Evolutionary conservation across 1,284 basidiomycete species (phyloP).

Genomic region (Vanrija pseudolonga): DNA sequence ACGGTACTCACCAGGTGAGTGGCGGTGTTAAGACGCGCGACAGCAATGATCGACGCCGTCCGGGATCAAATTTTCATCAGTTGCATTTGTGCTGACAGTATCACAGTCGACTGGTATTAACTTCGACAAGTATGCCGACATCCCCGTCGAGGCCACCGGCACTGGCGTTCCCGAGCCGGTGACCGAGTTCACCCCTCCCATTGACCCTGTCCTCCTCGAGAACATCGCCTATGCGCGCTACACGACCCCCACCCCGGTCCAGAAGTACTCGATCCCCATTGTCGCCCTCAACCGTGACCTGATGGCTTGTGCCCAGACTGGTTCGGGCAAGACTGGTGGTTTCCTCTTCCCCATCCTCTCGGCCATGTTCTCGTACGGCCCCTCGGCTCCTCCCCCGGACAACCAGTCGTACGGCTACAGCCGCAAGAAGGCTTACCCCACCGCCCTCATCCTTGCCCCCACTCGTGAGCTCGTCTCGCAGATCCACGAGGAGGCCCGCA

Average conservation of each 20-base stretch:
- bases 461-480: constrained; percentile 98
- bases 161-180: constrained; percentile 92
- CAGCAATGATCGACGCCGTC: background rate
- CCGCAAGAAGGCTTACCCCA: constrained; percentile 87
- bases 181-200: constrained; percentile 79
- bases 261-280: constrained; percentile 99
- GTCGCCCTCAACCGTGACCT: constrained; percentile 85
- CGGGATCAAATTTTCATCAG: constrained; percentile 3
- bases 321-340: constrained; percentile 98
- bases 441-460: constrained; percentile 91
- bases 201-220: constrained; percentile 89
- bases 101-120: constrained; percentile 96
- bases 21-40: background rate
- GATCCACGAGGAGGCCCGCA: constrained; percentile 98
- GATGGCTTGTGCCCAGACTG: constrained; percentile 99
- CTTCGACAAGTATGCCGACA: constrained; percentile 99
- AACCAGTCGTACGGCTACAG: constrained; percentile 58
- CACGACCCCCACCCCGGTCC: constrained; percentile 92
- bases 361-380: constrained; percentile 82
- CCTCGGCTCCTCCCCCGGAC: constrained; percentile 58
- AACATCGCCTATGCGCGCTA: constrained; percentile 93
- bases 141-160: constrained; percentile 97
- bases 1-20: constrained; percentile 56
- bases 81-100: constrained; percentile 48
- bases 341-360: constrained; percentile 99